These are phyloP conservation scores for Mycena chlorophos DNA, from an alignment of 768 basidiomycete genomes.

Conservation along the genomic window DNA sequence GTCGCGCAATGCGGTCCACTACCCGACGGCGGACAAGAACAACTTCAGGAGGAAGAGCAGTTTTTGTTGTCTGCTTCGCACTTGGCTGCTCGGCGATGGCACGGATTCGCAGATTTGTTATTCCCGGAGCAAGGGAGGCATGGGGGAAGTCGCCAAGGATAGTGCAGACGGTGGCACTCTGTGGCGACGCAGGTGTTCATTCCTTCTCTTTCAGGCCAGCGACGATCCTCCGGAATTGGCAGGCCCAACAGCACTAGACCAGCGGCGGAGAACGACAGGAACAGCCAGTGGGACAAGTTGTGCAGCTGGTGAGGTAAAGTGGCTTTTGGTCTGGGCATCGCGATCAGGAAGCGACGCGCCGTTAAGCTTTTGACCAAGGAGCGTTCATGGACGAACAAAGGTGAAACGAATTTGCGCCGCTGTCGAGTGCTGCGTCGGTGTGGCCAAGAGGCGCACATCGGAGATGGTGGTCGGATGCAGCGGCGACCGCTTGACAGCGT, in stretches of 20 bases:
- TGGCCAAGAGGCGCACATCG: background rate
- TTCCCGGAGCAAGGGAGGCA: too few species aligned
- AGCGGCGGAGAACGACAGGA: background rate
- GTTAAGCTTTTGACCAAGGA: background rate
- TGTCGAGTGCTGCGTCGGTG: background rate
- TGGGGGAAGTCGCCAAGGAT: too few species aligned
- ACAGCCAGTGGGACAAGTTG: background rate
- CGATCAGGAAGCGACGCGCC: background rate
- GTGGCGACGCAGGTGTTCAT: background rate
- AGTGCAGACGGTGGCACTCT: background rate
- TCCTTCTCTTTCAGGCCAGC: constrained; percentile 54
- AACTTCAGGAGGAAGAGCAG: too few species aligned
- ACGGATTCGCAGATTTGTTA: too few species aligned
- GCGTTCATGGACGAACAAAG: background rate
- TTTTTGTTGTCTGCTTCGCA: too few species aligned
- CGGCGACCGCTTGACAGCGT: background rate
- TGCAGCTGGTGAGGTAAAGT: background rate
- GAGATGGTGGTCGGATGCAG: background rate
- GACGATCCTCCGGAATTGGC: constrained; percentile 42
- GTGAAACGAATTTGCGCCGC: too few species aligned
- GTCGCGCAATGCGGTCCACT: too few species aligned
- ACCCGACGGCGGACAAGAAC: too few species aligned
- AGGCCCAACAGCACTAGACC: background rate
- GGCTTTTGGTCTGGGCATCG: background rate
- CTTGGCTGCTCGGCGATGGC: too few species aligned